Conservation (phyloP, 331 rosid species). For the Erythrophleum ivorense region DNA sequence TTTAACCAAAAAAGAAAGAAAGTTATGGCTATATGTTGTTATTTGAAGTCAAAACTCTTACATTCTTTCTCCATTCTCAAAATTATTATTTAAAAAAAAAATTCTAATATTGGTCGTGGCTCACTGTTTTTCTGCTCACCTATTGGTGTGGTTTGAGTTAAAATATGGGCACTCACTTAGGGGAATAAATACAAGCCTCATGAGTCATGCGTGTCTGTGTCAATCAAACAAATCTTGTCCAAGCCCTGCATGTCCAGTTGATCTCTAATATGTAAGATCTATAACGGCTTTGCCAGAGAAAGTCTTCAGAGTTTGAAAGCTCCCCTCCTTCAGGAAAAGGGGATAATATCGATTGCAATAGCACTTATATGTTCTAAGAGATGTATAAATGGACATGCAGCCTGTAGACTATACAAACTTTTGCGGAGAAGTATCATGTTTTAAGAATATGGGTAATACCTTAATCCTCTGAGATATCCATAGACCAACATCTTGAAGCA, state of each 20-base stretch:
- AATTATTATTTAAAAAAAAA: neutral
- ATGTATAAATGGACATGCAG: conserved; percentile 22
- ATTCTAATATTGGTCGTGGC: neutral
- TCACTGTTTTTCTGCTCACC: conserved; percentile 10
- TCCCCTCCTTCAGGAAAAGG: neutral
- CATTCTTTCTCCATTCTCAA: neutral
- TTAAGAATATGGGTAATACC: conserved; percentile 55
- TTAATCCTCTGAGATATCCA: conserved; percentile 92
- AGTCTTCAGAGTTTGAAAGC: neutral
- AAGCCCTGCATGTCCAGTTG: neutral
- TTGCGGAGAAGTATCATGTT: conserved; percentile 11
- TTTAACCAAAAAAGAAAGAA: too few species aligned
- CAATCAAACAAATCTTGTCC: conserved; percentile 29
- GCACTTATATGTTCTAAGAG: conserved; percentile 13
- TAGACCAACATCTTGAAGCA: conserved; percentile 85
- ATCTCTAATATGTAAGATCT: neutral
- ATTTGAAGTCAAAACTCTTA: neutral
- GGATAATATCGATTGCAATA: neutral
- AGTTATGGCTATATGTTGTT: neutral
- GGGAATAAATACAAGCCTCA: conserved; percentile 6
- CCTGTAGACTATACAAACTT: conserved; percentile 30
- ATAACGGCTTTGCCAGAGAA: neutral
- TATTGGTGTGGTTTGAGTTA: neutral
- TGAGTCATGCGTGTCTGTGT: neutral
- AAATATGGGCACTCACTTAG: conserved; percentile 21